Conservation (phyloP, 768 basidiomycete genomes). For the Podaxis sp. region DNA sequence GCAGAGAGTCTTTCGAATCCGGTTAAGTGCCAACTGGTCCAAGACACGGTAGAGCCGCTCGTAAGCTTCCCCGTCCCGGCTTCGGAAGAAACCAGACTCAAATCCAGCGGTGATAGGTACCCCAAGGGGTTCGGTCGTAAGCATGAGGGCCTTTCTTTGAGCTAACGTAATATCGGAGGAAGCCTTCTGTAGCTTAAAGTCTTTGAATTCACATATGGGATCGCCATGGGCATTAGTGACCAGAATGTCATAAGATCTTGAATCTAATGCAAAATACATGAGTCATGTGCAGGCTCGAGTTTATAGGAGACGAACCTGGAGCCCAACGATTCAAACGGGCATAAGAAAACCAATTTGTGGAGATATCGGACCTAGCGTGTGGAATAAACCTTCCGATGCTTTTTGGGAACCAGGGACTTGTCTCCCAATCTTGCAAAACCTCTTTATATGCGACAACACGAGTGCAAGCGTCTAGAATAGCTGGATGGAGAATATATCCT, state of each 20-base stretch:
- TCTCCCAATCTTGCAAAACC: constrained; percentile 27
- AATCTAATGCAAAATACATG: not conserved
- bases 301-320: not conserved
- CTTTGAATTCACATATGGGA: not conserved
- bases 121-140: not conserved
- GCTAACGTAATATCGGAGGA: not conserved
- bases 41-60: not conserved
- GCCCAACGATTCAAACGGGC: not conserved
- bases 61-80: not conserved
- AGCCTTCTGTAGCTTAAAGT: not conserved
- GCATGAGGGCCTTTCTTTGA: not conserved
- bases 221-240: not conserved
- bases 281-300: not conserved
- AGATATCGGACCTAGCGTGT: not conserved
- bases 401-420: constrained; percentile 24
- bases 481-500: constrained; percentile 32
- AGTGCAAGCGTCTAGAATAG: constrained; percentile 34
- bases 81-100: not conserved
- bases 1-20: not conserved
- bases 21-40: not conserved
- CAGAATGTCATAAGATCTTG: not conserved
- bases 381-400: not conserved
- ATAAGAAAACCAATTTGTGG: not conserved
- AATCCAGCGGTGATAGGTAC: not conserved
- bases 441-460: constrained; percentile 30